Evolutionary conservation across 2,329 filamentous ascomycete species (phyloP), one percentile per base, ranked within the genome.

Genomic region (Cordyceps farinosa): DNA sequence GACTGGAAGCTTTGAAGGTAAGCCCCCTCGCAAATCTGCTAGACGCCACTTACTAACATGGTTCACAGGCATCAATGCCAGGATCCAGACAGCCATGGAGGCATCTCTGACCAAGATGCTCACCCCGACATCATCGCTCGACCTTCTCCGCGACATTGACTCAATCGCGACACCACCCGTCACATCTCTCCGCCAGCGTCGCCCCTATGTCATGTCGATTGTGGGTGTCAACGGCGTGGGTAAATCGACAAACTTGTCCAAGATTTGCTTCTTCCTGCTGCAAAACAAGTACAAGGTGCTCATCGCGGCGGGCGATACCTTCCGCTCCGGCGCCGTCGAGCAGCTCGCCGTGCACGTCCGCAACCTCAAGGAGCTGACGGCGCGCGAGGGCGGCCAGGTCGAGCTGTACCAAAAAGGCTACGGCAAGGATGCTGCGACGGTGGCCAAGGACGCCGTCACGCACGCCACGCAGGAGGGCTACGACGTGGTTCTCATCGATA

Each of bases 221-320:
- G 95, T 99, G 50, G 95, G 95, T 66, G 95, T 99, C 73, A 99
- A 99, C 75, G 95, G 95, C 61, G 95, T 99, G 44, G 95, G 95
- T 72, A 99, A 99, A 79, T 97, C 93, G 17, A 99, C 95, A 59
- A 98, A 97, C 74, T 83, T 99, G 44, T 94, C 91, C 76, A 99
- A 99, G 77, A 97, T 99, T 68, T 96, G 93, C 76, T 99, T 95
- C 79, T 99, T 99, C 80, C 82, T 99, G 44, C 82, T 99, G 38
- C 94, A 99, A 77, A 99, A 99, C 81, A 93, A 96, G 74, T 96
- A 97, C 81, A 90, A 90, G 72, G 92, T 99, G 17, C 84, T 99
- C 63, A 91, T 99, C 68, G 94, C 92, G 15, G 94, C 95, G 10
- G 95, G 91, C 69, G 94, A 99, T 75, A 99, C 95, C 3, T 99